A percentile compares a stretch with the other conserved stretches of the same genome.
These are phyloP conservation scores for Globomyces pollinis-pini DNA, from an alignment of 192 early-diverging fungal species.

Conservation along the genomic window DNA sequence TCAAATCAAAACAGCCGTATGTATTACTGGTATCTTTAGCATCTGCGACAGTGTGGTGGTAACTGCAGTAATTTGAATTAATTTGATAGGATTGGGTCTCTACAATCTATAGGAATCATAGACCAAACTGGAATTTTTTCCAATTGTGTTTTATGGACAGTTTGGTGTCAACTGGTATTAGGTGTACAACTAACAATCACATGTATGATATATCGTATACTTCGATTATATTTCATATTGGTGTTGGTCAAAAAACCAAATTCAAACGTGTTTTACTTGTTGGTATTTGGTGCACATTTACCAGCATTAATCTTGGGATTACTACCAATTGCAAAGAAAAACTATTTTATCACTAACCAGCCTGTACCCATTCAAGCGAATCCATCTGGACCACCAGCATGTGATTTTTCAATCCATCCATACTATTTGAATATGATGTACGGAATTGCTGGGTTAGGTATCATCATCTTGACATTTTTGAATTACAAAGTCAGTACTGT, in stretches of 20 bases:
- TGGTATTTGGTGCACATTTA: not conserved
- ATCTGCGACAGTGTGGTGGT: no score
- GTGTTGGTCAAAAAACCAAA: not conserved
- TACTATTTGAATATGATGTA: not conserved
- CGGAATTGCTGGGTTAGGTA: not conserved
- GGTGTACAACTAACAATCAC: not conserved
- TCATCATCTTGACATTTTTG: not conserved
- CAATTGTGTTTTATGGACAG: not conserved
- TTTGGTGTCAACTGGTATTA: conserved; percentile 3
- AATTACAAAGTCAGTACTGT: not conserved
- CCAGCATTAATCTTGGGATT: not conserved
- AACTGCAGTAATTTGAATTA: no score
- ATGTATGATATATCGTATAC: not conserved
- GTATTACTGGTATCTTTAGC: no score
- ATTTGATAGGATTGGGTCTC: no score
- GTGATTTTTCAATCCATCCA: not conserved
- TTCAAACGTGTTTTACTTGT: not conserved
- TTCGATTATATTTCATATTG: conserved; percentile 4
- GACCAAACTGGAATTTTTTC: conserved; percentile 5
- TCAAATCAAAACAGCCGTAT: no score
- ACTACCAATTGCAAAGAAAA: no score
- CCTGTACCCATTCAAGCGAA: no score
- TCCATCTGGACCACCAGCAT: not conserved
- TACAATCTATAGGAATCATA: not conserved
- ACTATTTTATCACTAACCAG: no score